Evolutionary conservation across 495 filamentous ascomycete genomes (phyloP).

Genomic region (Hypomontagnella monticulosa): DNA sequence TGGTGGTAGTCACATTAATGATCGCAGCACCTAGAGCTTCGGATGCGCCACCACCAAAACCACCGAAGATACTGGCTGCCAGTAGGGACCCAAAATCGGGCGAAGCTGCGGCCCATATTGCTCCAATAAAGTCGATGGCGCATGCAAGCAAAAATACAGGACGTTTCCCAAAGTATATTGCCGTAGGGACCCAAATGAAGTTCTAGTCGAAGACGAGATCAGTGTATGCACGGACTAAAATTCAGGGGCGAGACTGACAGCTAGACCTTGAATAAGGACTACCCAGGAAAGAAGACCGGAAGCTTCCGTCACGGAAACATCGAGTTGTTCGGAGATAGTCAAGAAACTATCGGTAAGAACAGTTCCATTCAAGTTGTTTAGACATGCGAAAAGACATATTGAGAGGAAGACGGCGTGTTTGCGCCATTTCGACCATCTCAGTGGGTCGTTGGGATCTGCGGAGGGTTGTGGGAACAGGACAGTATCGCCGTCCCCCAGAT

Average conservation of each 20-base stretch:
- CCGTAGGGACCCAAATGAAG: constrained; percentile 22
- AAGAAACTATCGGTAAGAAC: constrained; percentile 18
- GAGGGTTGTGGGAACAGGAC: constrained; percentile 24
- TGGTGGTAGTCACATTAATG: constrained; percentile 6
- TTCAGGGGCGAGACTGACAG: not conserved
- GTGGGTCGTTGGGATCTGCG: constrained; percentile 16
- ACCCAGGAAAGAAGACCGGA: constrained; percentile 17
- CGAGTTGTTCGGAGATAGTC: constrained; percentile 8
- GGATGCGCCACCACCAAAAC: constrained; percentile 16
- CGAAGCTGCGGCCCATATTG: constrained; percentile 18
- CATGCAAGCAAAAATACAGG: constrained; percentile 15
- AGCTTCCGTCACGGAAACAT: constrained; percentile 7
- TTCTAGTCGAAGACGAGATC: not conserved
- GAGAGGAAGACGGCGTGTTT: constrained; percentile 14
- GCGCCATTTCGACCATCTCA: constrained; percentile 19
- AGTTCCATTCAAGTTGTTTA: constrained; percentile 22
- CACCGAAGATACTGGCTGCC: constrained; percentile 15
- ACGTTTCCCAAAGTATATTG: constrained; percentile 18
- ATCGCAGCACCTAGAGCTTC: constrained; percentile 23
- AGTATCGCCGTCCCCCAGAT: not conserved
- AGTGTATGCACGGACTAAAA: not conserved
- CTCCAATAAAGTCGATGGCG: constrained; percentile 4
- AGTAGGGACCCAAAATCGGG: constrained; percentile 2
- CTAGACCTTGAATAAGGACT: constrained; percentile 12
- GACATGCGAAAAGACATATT: constrained; percentile 17